Base-by-base conservation (phyloP, 2,329 filamentous ascomycete genomes). In the Hypocrella siamensis region DNA sequence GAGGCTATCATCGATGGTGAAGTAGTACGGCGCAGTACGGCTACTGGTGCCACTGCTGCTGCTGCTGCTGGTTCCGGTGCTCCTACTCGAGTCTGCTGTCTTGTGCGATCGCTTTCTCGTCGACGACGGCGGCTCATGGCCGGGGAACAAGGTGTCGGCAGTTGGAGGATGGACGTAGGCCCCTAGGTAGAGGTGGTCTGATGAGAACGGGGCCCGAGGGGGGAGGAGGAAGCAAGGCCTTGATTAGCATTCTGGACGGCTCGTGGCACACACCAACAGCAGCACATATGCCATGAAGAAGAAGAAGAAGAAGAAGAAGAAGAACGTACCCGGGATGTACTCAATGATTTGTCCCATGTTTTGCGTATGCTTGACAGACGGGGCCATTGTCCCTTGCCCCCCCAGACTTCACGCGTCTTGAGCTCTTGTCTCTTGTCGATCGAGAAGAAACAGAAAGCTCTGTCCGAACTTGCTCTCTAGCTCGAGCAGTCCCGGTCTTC, bases 151-250 rank as follows among this genome's bases (percentile, higher is more conserved):
- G 21, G 88, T 93, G 40, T 81, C 74, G 43, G 75, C 70, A 42
- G 78, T 79, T 24, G 90, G 90, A 30, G 81, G 63, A 42, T 83
- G 76, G 32, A 80, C 74, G 56, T 94, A 98, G 25, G 88, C 86
- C 42, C 84, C 90, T 42, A 98, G 76, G 54, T 96, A 98, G 31
- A 98, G 69, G 35, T 88, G 84, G 60, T 94, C 90, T 93, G 57
- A 28, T n/a, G 15, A 7, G 22, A 18, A 24, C n/a, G n/a, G n/a
- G n/a, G n/a, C n/a, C n/a, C n/a, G n/a, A n/a, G n/a, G n/a, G n/a
- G n/a, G n/a, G n/a, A n/a, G n/a, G n/a, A n/a, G n/a, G n/a, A n/a
- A n/a, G n/a, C n/a, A n/a, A n/a, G n/a, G n/a, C n/a, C n/a, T n/a
- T n/a, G n/a, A n/a, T n/a, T n/a, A n/a, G n/a, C n/a, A n/a, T n/a